Percentiles rank a stretch among this genome's conserved stretches.
phyloP scores from a whole-genome alignment of 2,329 filamentous ascomycete genomes.

The Paecilomyces sp. region DNA sequence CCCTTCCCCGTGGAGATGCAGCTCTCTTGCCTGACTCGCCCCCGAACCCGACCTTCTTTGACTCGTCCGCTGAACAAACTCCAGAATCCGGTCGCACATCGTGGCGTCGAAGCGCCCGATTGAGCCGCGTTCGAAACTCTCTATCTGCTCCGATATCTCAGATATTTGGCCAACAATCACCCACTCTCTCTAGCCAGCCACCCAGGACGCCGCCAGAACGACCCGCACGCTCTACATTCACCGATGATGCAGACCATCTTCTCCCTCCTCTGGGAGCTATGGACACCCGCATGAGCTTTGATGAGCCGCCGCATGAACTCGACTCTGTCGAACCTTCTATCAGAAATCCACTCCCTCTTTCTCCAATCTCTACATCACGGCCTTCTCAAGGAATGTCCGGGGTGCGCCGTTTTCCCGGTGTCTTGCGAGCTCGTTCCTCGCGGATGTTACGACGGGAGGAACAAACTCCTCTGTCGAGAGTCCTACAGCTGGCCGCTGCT shows the following conservation, averaged over 20 bases:
- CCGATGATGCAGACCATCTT: conserved; percentile 25
- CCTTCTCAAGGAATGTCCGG: conserved; percentile 22
- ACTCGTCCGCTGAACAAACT: conserved; percentile 16
- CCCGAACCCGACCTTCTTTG: conserved; percentile 18
- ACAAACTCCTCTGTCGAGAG: conserved; percentile 54
- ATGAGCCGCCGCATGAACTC: conserved; percentile 31
- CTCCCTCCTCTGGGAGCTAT: conserved; percentile 29
- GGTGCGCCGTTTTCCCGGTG: conserved; percentile 32
- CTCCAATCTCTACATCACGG: conserved; percentile 16
- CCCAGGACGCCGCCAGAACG: conserved; percentile 19
- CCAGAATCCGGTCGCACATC: conserved; percentile 24
- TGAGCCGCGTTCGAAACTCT: conserved; percentile 38
- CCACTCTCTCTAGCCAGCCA: conserved; percentile 16
- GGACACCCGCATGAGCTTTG: conserved; percentile 35
- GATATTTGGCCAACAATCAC: conserved; percentile 33
- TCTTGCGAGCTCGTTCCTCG: conserved; percentile 47
- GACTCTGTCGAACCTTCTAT: conserved; percentile 35
- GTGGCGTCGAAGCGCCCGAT: conserved; percentile 33
- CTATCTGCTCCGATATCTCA: conserved; percentile 37
- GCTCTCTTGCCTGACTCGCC: conserved; percentile 21
- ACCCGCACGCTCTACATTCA: conserved; percentile 20
- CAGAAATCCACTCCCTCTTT: conserved; percentile 19
- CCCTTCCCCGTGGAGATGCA: conserved; percentile 29
- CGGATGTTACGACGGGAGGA: conserved; percentile 51
- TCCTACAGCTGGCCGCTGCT: conserved; percentile 56